Evolutionary conservation across 257 asterid species (phyloP), one percentile per base, ranked within the genome.

Genomic region (Fraxinus excelsior): DNA sequence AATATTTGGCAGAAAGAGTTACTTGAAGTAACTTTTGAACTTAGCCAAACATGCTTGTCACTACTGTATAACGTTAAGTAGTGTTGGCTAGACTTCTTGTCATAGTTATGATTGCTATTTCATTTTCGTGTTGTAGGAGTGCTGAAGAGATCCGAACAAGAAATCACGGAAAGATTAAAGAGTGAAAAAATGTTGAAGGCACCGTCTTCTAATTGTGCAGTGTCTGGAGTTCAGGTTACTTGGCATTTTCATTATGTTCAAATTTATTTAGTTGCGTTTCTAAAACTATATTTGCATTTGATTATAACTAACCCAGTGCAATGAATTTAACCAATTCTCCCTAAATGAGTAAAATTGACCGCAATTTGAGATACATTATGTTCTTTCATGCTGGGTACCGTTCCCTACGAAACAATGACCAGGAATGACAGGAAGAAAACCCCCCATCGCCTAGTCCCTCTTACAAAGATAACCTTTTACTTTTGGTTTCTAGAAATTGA

Each of bases 71-170:
- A 70, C 40, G 53, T 65, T 32, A 31, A 66, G 14, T 14, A 34
- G 21, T 44, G 34, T 67, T 79, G 75, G 64, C 73, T 49, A 77
- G 67, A 67, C 70, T 76, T 21, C 51, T 60, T 16, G 68, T 62
- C 32, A 19, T 65, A 74, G 66, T 73, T 69, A 32, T 77, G 74
- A 80, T 73, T 79, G 71, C 68, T 68, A 16, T 71, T 60, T 31
- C 34, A 11, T 62, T 64, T 58, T 82, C 53, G 32, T 79, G 62
- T 75, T 82, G 84, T 78, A 93, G 99, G 99, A 76, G 92, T 96
- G 82, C 85, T 96, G 81, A 91, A 96, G 81, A 89, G 82, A 77
- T 81, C 91, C 78, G 84, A 93, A 85, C 91, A 88, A 73, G 86
- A 90, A 75, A 89, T 91, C 74, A 71, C 70, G 9, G 78, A 82